These are phyloP conservation scores for Tricholoma terreum DNA, from an alignment of 768 basidiomycete species.

Conservation along the genomic window DNA sequence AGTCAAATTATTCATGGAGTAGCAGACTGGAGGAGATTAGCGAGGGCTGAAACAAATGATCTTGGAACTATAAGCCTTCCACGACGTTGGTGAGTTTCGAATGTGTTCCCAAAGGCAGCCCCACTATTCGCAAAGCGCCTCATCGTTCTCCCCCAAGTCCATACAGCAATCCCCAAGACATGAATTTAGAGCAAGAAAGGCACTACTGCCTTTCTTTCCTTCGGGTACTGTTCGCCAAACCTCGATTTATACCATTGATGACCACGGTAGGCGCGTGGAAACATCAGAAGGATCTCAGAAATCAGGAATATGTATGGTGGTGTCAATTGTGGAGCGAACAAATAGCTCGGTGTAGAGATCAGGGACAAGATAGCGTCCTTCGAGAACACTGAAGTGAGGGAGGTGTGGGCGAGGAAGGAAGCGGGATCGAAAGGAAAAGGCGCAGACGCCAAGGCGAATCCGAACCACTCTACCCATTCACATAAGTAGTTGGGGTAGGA, in stretches of 20 bases:
- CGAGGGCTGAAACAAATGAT: too few species aligned
- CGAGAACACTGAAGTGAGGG: conserved; percentile 12
- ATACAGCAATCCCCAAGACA: not conserved
- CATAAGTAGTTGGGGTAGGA: conserved; percentile 94
- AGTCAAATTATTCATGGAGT: too few species aligned
- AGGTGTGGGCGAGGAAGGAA: conserved; percentile 17
- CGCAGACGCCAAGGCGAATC: conserved; percentile 76
- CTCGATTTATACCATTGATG: conserved; percentile 82
- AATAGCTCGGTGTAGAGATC: conserved; percentile 26
- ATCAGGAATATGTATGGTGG: conserved; percentile 83
- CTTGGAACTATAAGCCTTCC: too few species aligned
- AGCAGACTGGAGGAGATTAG: too few species aligned
- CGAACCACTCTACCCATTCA: conserved; percentile 95
- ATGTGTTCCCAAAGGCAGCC: too few species aligned
- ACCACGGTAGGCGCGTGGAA: conserved; percentile 76
- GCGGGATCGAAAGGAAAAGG: conserved; percentile 38
- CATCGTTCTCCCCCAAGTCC: too few species aligned
- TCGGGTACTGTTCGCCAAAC: conserved; percentile 76
- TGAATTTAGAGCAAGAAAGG: conserved; percentile 40
- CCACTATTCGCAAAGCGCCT: too few species aligned
- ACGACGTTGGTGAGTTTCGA: too few species aligned
- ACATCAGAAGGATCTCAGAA: conserved; percentile 72
- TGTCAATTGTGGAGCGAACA: conserved; percentile 42
- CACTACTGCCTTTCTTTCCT: conserved; percentile 72
- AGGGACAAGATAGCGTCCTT: conserved; percentile 19